Base-by-base conservation (phyloP, 2,329 filamentous ascomycete species). In the Monosporascus sp. region DNA sequence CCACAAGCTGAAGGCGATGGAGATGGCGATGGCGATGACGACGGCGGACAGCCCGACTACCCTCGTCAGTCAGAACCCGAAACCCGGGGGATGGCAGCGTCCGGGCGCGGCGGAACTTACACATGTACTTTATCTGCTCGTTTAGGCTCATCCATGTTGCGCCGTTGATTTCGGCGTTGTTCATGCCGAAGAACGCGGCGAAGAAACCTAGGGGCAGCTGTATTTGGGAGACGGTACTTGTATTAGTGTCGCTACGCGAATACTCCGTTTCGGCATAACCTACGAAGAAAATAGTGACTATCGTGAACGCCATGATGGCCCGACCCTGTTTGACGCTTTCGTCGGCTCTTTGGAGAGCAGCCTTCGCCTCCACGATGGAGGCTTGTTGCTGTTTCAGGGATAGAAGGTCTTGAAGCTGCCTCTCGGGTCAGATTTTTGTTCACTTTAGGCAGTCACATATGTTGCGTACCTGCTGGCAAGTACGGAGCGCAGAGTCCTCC, bases 141-240 rank as follows among this genome's bases (percentile, higher is more conserved):
- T 38, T 45, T 5, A 65, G 51, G 1, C 50, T 48, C 52, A 63
- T 60, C 7, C 48, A 51, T 5, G 51, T 54, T 2, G 61, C 58
- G 0, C 48, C 5, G 28, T 60, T 62, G 11, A 65, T 56, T 3
- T 67, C 63, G 1, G 7, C 18, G 11, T 65, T 61, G 40, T 73
- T 73, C 72, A 73, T 73, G 1, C 72, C 71, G 37, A 74, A 73
- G 7, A 73, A 55, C 5, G 65, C 65, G 0, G 70, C 63, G n/a
- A 71, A 60, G 58, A 72, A 74, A 0, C 67, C 67, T 1, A 73
- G 57, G 0, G 71, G 71, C 0, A 72, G 61, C 69, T 71, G 15
- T 45, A 17, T 14, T 35, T 3, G 38, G 9, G 17, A 44, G 11
- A 7, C 6, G 14, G 20, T 26, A 11, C 22, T 22, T 24, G 1